Evolutionary conservation across 305 asterid species (phyloP).

Genomic region (Fraxinus nigra): DNA sequence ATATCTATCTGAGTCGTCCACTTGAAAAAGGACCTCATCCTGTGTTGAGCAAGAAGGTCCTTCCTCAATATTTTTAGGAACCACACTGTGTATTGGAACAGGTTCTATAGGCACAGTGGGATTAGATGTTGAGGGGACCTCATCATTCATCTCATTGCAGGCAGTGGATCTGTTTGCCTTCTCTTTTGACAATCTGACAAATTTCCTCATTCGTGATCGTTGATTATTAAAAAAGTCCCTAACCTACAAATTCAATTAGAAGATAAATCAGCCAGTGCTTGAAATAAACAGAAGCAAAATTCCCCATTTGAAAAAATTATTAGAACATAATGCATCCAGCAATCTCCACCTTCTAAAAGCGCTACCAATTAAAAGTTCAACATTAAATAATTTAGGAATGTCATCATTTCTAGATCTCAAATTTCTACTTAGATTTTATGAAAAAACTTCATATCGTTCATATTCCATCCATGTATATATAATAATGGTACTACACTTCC

Average conservation of each 20-base stretch:
- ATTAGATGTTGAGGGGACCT: constrained; percentile 35
- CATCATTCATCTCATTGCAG: constrained; percentile 41
- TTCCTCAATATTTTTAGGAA: constrained; percentile 52
- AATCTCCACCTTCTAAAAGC: neutral
- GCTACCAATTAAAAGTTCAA: neutral
- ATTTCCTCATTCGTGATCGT: constrained; percentile 78
- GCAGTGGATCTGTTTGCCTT: constrained; percentile 48
- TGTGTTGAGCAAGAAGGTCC: constrained; percentile 56
- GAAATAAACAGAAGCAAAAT: neutral
- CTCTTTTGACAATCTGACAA: constrained; percentile 64
- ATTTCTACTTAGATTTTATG: neutral
- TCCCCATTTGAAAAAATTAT: neutral
- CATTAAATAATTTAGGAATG: neutral
- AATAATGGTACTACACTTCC: neutral
- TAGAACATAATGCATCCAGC: neutral
- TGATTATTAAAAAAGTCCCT: constrained; percentile 79
- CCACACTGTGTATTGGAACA: constrained; percentile 53
- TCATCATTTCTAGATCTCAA: neutral
- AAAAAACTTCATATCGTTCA: neutral
- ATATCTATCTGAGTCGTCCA: constrained; percentile 56
- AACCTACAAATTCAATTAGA: constrained; percentile 46
- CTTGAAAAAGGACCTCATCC: constrained; percentile 48
- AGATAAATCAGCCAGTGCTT: neutral
- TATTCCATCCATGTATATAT: neutral
- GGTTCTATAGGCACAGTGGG: constrained; percentile 46